Percentiles rank a stretch among this genome's conserved stretches.
Conservation (phyloP, 2,329 filamentous ascomycete genomes). For the Diaporthe citri region DNA sequence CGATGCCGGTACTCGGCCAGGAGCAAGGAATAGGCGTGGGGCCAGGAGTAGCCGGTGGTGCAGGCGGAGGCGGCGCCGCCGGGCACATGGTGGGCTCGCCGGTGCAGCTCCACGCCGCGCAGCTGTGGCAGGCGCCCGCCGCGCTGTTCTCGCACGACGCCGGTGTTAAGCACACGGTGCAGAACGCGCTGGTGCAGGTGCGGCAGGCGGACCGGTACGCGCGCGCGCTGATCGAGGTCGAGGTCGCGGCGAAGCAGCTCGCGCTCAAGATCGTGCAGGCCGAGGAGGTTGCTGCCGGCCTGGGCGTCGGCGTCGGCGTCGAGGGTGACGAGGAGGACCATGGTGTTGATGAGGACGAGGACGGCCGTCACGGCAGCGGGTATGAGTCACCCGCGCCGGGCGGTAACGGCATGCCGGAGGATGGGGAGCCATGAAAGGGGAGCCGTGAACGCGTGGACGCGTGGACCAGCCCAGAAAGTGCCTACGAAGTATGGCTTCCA, state of each 20-base stretch:
- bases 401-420: constrained; percentile 27
- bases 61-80: constrained; percentile 2
- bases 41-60: constrained; percentile 44
- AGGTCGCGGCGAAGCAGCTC: constrained; percentile 66
- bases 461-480: neutral
- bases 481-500: neutral
- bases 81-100: constrained; percentile 35
- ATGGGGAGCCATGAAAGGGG: neutral
- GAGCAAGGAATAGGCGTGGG: constrained; percentile 22
- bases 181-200: constrained; percentile 61
- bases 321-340: constrained; percentile 34
- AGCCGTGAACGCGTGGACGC: neutral
- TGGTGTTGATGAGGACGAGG: neutral
- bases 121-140: constrained; percentile 39
- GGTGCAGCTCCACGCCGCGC: constrained; percentile 40
- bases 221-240: constrained; percentile 64
- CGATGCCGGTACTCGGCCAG: constrained; percentile 24
- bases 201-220: constrained; percentile 57
- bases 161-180: constrained; percentile 57
- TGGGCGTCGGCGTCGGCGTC: constrained; percentile 46
- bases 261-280: constrained; percentile 66
- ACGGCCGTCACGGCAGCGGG: constrained; percentile 16
- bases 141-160: constrained; percentile 49
- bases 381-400: constrained; percentile 35
- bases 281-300: constrained; percentile 55